A percentile compares a stretch with the other conserved stretches of the same genome.
phyloP scores from a whole-genome alignment of 139 green algal species.

The Limnomonas spitsbergensis region DNA sequence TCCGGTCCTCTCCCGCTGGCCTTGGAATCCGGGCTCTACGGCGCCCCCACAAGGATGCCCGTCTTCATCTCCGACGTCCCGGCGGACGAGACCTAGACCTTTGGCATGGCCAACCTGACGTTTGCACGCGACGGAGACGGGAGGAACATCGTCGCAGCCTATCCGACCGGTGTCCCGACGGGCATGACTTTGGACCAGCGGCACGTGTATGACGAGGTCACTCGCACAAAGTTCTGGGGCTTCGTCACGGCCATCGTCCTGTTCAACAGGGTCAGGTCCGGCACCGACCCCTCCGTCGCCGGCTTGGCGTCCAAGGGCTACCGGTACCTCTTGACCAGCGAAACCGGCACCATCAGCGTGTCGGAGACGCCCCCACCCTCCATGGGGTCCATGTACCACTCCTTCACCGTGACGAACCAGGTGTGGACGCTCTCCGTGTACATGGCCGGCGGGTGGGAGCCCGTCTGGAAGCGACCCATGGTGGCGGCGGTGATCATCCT shows the following conservation, averaged over 20 bases:
- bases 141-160: neutral
- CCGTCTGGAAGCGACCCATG: conserved; percentile 9
- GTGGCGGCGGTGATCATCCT: conserved; percentile 37
- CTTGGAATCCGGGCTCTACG: neutral
- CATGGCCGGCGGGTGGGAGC: neutral
- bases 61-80: neutral
- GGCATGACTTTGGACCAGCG: neutral
- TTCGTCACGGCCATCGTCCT: neutral
- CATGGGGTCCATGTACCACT: too few species aligned
- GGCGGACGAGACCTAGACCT: neutral
- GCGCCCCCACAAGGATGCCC: neutral
- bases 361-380: too few species aligned
- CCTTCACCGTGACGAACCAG: neutral
- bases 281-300: neutral
- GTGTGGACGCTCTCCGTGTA: conserved; percentile 8
- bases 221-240: conserved; percentile 2
- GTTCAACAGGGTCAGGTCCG: neutral
- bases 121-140: neutral
- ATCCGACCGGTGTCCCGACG: too few species aligned
- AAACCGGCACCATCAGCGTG: neutral
- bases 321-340: neutral
- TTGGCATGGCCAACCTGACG: neutral
- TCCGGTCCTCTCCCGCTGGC: neutral
- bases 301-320: neutral
- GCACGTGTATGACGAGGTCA: neutral